phyloP scores from a whole-genome alignment of 179 eudicot genomes.

The Heliamphora pulchella region DNA sequence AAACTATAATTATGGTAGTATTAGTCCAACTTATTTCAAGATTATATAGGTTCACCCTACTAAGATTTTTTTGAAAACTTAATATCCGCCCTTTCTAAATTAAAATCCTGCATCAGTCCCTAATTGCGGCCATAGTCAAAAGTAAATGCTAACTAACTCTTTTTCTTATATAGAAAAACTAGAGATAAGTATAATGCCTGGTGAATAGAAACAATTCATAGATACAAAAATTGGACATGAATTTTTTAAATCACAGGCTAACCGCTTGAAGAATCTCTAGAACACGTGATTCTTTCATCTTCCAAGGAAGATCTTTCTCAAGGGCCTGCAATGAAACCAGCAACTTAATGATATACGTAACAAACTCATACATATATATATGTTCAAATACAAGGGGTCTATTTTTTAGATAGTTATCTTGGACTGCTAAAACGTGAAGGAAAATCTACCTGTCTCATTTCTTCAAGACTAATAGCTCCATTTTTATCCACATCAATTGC shows the following conservation, averaged over 20 bases:
- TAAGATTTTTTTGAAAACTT: no score
- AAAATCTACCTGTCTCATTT: conserved; percentile 73
- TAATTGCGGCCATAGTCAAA: background rate
- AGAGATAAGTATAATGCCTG: background rate
- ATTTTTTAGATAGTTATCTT: conserved; percentile 50
- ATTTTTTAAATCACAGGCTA: conserved; percentile 9
- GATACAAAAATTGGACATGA: background rate
- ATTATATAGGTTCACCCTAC: no score
- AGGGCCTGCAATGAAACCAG: conserved; percentile 11
- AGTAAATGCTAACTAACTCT: background rate
- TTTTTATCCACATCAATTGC: conserved; percentile 91
- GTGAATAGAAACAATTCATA: background rate
- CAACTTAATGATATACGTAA: background rate
- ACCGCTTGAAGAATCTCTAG: conserved; percentile 69
- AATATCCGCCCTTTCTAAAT: no score
- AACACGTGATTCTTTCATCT: no score
- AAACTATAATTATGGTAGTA: no score
- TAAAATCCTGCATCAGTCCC: no score
- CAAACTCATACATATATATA: background rate
- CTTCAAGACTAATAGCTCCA: conserved; percentile 89
- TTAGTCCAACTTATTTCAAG: no score
- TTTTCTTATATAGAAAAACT: no score
- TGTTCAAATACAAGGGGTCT: background rate
- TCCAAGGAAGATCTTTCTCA: no score
- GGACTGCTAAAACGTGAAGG: conserved; percentile 1